A percentile compares a stretch with the other conserved stretches of the same genome.
phyloP scores from a whole-genome alignment of 495 filamentous ascomycete genomes.

The Oleoguttula mirabilis region DNA sequence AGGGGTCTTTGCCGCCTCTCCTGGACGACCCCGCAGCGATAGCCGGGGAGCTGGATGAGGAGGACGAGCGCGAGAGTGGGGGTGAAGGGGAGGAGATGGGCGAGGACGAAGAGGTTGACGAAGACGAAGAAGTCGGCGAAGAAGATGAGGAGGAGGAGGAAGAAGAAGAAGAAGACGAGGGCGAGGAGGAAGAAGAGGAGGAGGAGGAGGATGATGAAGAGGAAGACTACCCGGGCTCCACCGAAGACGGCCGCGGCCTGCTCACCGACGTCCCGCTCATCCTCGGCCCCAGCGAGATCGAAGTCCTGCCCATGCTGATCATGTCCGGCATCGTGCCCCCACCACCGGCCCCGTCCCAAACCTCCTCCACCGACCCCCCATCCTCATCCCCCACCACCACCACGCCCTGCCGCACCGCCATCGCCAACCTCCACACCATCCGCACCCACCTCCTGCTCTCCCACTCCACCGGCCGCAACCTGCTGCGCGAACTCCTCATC shows the following conservation, averaged over 20 bases:
- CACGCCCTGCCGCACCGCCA: slow-evolving; percentile 30
- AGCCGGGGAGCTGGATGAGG: background rate
- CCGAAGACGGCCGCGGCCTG: slow-evolving; percentile 60
- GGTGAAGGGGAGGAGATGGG: slow-evolving; percentile 42
- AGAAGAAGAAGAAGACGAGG: slow-evolving; percentile 33
- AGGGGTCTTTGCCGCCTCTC: too few species aligned
- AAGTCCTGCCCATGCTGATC: slow-evolving; percentile 87
- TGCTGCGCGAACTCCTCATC: slow-evolving; percentile 79
- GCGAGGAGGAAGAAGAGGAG: slow-evolving; percentile 44
- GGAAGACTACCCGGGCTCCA: slow-evolving; percentile 73
- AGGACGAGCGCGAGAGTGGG: slow-evolving; percentile 23
- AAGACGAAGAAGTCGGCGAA: slow-evolving; percentile 48
- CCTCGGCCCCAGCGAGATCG: slow-evolving; percentile 82
- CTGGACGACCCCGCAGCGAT: background rate
- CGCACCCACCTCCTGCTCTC: slow-evolving; percentile 80
- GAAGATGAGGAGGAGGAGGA: too few species aligned
- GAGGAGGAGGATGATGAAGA: slow-evolving; percentile 67
- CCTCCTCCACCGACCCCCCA: slow-evolving; percentile 16
- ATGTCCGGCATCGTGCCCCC: slow-evolving; percentile 61
- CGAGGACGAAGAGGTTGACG: slow-evolving; percentile 53
- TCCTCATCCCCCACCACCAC: background rate
- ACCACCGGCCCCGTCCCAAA: slow-evolving; percentile 19
- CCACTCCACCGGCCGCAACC: slow-evolving; percentile 71
- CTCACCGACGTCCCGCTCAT: slow-evolving; percentile 91
- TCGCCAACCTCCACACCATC: slow-evolving; percentile 70